A percentile compares a stretch with the other conserved stretches of the same genome.
phyloP scores from a whole-genome alignment of 2,329 filamentous ascomycete genomes.

The Alternaria alternata region DNA sequence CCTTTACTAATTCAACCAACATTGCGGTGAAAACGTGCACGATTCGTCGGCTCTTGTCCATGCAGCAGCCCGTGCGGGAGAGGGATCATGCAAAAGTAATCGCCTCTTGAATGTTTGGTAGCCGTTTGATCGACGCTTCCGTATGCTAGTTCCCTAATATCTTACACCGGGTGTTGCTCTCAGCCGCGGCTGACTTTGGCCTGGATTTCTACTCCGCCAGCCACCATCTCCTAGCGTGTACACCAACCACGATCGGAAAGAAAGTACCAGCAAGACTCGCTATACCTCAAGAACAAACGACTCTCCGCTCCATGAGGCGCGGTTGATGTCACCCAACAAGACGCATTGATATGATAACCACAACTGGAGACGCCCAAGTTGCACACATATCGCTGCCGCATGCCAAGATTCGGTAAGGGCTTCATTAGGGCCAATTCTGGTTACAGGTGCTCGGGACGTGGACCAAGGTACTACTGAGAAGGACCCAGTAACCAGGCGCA shows the following conservation, averaged over 20 bases:
- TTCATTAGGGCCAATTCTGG: background rate
- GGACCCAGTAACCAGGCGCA: constrained; percentile 7
- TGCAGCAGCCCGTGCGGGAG: constrained; percentile 2
- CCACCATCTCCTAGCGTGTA: no score
- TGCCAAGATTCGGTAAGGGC: background rate
- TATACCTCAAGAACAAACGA: constrained; percentile 5
- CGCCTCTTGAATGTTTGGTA: constrained; percentile 1
- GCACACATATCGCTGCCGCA: constrained; percentile 11
- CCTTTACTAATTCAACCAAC: background rate
- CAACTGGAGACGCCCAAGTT: constrained; percentile 15
- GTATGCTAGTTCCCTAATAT: background rate
- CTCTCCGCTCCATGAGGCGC: constrained; percentile 5
- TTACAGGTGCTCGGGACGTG: constrained; percentile 6
- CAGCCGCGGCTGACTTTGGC: no score
- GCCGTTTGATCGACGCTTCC: background rate
- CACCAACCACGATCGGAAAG: background rate
- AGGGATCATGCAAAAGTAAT: constrained; percentile 4
- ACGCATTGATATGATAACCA: constrained; percentile 11
- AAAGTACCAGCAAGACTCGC: background rate
- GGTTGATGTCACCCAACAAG: constrained; percentile 19
- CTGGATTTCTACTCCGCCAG: no score
- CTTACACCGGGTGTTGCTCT: background rate
- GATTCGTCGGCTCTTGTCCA: background rate
- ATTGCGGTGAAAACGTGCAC: constrained; percentile 9
- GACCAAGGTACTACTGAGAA: background rate